Evolutionary conservation across 192 early-diverging fungal species (phyloP), one percentile per base, ranked within the genome.

Genomic region (Podochytrium sp.): DNA sequence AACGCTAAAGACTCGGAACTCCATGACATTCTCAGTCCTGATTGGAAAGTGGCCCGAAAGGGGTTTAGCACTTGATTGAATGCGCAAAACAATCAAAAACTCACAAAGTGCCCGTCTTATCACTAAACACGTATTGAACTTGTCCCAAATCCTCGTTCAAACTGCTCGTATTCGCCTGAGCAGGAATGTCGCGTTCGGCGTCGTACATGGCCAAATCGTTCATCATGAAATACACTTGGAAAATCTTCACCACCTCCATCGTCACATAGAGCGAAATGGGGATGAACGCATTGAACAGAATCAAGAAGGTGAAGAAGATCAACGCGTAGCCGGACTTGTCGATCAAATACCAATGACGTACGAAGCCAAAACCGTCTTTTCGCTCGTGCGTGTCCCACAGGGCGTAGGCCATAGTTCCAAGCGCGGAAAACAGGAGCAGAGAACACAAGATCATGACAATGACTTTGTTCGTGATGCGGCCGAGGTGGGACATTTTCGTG

Each of bases 131-230:
- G 66, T 93, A 93, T 58, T 90, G 88, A 56, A 95, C 91, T 78
- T 92, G 92, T 33, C 94, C 94, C 34, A 95, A 76, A 37, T 95
- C 94, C 78, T 95, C 94, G 71, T 94, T 93, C 51, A 95, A 90
- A 25, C 84, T 88, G 1, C 89, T 89, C 5, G 94, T 94, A 29
- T 88, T 81, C 0, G 93, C 92, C 73, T 90, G 87, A 0, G 93
- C 92, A 1, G 91, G 89, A 12, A 90, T 90, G 55, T 93, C 89
- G 0, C 85, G 83, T 50, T 83, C 82, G 1, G 81, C 78, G 43
- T 94, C 86, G 76, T 93, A 94, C 93, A 95, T 94, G 42, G 83
- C 74, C 4, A 90, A 55, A 71, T 96, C 94, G 71, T 90, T 80
- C 66, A 90, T 88, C 68, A 96, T 94, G 71, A 93, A 92, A 76